Evolutionary conservation across 2,329 filamentous ascomycete genomes (phyloP), one percentile per base, ranked within the genome.

Genomic region (Aspergillus jensenii): DNA sequence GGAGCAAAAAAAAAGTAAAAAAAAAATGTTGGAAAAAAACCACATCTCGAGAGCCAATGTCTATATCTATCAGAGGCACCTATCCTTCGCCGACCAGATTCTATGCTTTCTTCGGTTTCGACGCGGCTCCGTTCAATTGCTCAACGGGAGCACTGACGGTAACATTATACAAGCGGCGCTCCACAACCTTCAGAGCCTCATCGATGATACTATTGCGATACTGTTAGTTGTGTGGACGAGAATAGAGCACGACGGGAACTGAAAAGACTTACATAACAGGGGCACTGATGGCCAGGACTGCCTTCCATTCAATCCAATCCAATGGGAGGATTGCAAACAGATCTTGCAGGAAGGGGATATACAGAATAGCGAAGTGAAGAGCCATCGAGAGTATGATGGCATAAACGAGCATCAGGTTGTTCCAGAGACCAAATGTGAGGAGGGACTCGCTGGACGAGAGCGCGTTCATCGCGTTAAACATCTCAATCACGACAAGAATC

Each of bases 401-500:
- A 69, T 96, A 96, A 55, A 99, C 91, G 17, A 99, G 87, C 84
- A 96, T 95, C 89, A 96, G 95, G 80, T 99, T 99, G 72, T 93
- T 87, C 93, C 93, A 97, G n/a, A 99, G 81, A 9, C 93, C 93
- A 62, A 99, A 85, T 2, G 93, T 97, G 56, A 99, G 78, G 12
- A 99, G 86, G 15, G 91, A 96, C 78, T 99, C 95, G 75, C 91
- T 96, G 1, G 92, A 96, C 2, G 92, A 97, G 33, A 99, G 84
- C 0, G 93, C 95, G 73, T 99, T 99, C 89, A 98, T 93, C 67
- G 95, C 95, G 78, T 99, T 99, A 73, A 99, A 85, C 95, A 99
- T 99, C 80, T 99, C 95, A 71, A 99, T 98, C 60, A 97, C 92
- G 46, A 99, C 95, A 17, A 99, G 84, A 69, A 88, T 87, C 39